A percentile compares a stretch with the other conserved stretches of the same genome.
Evolutionary conservation across 345 rosid genomes (phyloP).

Genomic region (Eutrema yunnanense): DNA sequence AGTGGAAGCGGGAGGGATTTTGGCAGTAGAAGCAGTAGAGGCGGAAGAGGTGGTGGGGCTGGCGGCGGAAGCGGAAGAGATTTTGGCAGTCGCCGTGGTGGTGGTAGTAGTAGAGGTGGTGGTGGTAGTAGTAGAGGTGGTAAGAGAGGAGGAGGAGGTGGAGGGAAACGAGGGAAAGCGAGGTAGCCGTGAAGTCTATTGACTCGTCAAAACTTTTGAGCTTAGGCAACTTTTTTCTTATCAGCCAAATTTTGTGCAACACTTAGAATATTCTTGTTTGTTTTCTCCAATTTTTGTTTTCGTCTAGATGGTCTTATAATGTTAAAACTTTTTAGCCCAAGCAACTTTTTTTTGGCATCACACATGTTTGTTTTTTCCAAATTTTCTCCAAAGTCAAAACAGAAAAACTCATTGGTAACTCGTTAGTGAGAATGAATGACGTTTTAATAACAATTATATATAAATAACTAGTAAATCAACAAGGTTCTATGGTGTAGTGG

Average conservation of each 20-base stretch:
- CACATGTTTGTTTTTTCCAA: not conserved
- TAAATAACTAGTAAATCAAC: not conserved
- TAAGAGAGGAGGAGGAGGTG: conserved; percentile 18
- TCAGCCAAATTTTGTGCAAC: conserved; percentile 11
- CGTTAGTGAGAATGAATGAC: too few relatives aligned
- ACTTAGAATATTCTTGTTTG: not conserved
- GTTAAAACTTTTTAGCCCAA: too few relatives aligned
- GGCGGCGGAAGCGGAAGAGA: conserved; percentile 14
- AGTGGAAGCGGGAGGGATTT: conserved; percentile 27
- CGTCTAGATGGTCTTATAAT: not conserved
- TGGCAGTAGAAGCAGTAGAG: conserved; percentile 32
- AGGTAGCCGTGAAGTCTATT: conserved; percentile 3
- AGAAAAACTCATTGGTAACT: too few relatives aligned
- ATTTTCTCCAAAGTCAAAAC: not conserved
- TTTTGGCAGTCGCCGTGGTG: not conserved
- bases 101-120: not conserved
- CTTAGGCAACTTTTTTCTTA: not conserved
- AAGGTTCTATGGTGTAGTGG: conserved; percentile 92
- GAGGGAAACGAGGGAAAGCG: conserved; percentile 23
- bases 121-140: conserved; percentile 15
- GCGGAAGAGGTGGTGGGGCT: conserved; percentile 25
- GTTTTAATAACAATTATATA: too few relatives aligned
- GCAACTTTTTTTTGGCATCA: too few relatives aligned
- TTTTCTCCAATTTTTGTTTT: not conserved
- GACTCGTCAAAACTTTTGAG: not conserved